Base-by-base conservation (phyloP, 2,329 filamentous ascomycete species). In the Penicillium sp. region DNA sequence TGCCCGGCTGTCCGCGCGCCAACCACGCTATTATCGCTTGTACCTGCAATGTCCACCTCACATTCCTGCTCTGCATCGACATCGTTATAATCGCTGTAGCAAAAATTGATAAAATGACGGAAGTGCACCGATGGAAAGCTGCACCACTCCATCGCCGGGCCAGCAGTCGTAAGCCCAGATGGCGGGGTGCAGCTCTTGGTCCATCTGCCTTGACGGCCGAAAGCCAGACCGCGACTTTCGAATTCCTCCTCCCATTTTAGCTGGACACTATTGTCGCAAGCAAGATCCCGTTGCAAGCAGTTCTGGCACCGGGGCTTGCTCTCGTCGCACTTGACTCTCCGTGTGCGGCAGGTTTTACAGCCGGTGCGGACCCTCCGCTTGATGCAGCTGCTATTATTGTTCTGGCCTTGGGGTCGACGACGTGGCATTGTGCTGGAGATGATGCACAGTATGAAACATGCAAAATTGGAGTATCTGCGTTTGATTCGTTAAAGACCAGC, bases 121-220 rank as follows among this genome's bases (percentile, higher is more conserved):
- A 12, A 28, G 30, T 24, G 21, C 5, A 55, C 40, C 30, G 57
- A 57, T 38, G 60, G 60, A 12, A 56, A 55, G 12, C 57, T 57
- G 11, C 56, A 53, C 35, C 30, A 42, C 52, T 58, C 8, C 58
- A 45, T 16, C 52, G 11, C 33, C 52, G 47, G n/a, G 18, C 43
- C 24, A 46, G 12, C 11, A 57, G n/a, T n/a, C n/a, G n/a, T n/a
- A n/a, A n/a, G n/a, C n/a, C 55, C 33, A 52, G 56, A 50, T 66
- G 61, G 59, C 59, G 26, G 60, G 38, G 42, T 59, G 28, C 51
- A 61, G 42, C 59, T 53, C 59, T 73, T 73, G 55, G 63, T 73
- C 74, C 75, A 76, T 35, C 75, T 68, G 35, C 75, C 74, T 23
- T 72, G 64, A 52, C 74, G 66, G 4, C 75, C 75, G 63, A 77